Base-by-base conservation (phyloP, 2,329 filamentous ascomycete genomes). In the Coniochaeta hoffmannii region DNA sequence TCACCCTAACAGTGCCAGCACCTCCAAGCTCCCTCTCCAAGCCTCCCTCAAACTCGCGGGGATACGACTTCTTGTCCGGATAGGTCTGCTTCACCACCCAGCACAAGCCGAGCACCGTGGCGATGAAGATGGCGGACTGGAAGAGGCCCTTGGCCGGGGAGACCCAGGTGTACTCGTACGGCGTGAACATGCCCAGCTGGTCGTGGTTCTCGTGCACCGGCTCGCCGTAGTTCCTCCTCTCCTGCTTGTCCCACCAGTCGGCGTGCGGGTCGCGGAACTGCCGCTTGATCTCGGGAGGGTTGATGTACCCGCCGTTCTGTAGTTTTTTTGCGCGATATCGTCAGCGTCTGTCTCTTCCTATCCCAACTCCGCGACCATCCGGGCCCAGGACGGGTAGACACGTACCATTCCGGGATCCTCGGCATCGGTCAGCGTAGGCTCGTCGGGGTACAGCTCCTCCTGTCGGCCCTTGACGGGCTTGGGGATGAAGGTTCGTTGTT, bases 171-270 rank as follows among this genome's bases (percentile, higher is more conserved):
- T 99, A 97, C 66, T 92, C 87, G 71, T 94, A 86, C 2, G 90
- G 85, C 53, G 89, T 88, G 74, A 99, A 93, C 61, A 96, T 87
- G 64, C 91, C 92, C 56, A 97, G 79, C 56, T 91, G 81, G 71
- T 99, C 95, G 73, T 97, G 88, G 72, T 99, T 94, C 74, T 99
- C 95, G 73, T 99, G 93, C 53, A 96, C 85, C 12, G 93, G 90
- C 74, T 99, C 95, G 73, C 92, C 92, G 70, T 89, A 97, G 80
- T 99, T 97, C 67, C 94, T 85, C 70, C 92, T 87, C 73, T 97
- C 94, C 76, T 99, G 94, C 73, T 91, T 88, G 75, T 99, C 93
- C 90, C 91, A 97, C 90, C 91, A 99, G 69, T 90, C 86, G 68
- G 74, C 93, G 71, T 97, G 83, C 34, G 95, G 94, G 72, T 97